Percentiles rank a stretch among this genome's conserved stretches.
phyloP scores from a whole-genome alignment of 2,329 filamentous ascomycete genomes.

The Malbranchea zuffiana region DNA sequence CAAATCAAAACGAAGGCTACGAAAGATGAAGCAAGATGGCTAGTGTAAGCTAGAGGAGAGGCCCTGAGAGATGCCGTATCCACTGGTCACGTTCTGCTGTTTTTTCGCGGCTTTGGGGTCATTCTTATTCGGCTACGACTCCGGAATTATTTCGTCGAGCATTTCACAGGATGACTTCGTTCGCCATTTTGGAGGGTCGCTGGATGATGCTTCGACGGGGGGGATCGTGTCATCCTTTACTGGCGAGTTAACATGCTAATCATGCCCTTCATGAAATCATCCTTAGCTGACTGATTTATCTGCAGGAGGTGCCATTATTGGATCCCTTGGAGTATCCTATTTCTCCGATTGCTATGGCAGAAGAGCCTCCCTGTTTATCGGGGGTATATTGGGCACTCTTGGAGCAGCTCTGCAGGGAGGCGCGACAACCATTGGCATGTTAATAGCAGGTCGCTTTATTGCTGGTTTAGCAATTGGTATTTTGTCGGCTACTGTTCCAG shows the following conservation, averaged over 20 bases:
- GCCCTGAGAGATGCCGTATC: constrained; percentile 25
- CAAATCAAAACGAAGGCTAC: no score
- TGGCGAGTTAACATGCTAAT: constrained; percentile 15
- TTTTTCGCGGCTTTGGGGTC: constrained; percentile 38
- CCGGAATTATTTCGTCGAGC: constrained; percentile 29
- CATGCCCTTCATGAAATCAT: neutral
- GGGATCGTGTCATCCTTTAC: constrained; percentile 34
- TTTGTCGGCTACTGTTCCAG: constrained; percentile 38
- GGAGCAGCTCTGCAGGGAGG: constrained; percentile 30
- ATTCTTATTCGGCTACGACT: constrained; percentile 41
- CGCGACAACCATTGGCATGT: constrained; percentile 31
- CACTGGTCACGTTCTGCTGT: constrained; percentile 28
- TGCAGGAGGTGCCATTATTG: constrained; percentile 30
- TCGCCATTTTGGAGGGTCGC: constrained; percentile 20
- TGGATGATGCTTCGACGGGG: constrained; percentile 26
- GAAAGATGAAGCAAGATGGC: no score
- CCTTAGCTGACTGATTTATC: neutral
- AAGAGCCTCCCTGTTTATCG: constrained; percentile 25
- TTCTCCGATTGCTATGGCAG: constrained; percentile 27
- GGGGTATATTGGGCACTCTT: constrained; percentile 24
- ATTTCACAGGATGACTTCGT: constrained; percentile 28
- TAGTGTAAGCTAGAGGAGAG: no score
- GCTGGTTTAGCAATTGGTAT: constrained; percentile 42
- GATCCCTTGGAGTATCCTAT: constrained; percentile 25
- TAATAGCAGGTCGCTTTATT: constrained; percentile 42